Conservation (phyloP, 148 eudicot genomes). For the Amaranthus cruentus region DNA sequence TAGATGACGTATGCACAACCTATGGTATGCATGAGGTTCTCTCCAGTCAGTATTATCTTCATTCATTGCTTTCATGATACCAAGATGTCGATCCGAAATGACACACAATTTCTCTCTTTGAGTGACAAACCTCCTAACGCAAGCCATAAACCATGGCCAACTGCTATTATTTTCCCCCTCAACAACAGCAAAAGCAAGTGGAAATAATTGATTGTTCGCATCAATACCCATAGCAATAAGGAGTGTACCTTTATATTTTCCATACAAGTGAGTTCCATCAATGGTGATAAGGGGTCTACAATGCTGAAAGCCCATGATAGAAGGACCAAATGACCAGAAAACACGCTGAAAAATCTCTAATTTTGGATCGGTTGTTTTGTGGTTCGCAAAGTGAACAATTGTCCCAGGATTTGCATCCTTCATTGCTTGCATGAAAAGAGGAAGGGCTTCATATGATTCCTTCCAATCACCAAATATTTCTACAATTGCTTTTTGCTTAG, state of each 20-base stretch:
- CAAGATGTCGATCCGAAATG: constrained; percentile 8
- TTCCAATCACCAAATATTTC: constrained; percentile 11
- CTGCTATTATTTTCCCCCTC: not conserved
- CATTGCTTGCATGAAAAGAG: constrained; percentile 7
- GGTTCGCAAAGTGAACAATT: not conserved
- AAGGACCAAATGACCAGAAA: not conserved
- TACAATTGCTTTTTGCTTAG: constrained; percentile 2
- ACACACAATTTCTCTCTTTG: not conserved
- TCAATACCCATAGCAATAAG: constrained; percentile 1
- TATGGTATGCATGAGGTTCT: not conserved
- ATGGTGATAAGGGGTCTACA: constrained; percentile 16
- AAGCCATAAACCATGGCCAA: constrained; percentile 7
- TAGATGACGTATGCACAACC: constrained; percentile 10
- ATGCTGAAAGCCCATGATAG: not conserved
- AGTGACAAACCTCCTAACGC: constrained; percentile 1
- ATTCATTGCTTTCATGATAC: constrained; percentile 8
- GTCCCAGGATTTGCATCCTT: constrained; percentile 2
- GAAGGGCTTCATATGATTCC: not conserved
- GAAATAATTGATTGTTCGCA: not conserved
- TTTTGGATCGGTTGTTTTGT: not conserved
- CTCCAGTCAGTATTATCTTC: constrained; percentile 1
- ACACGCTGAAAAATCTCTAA: not conserved
- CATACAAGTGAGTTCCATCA: constrained; percentile 7
- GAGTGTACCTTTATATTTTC: constrained; percentile 2
- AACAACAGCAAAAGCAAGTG: no score